Conservation (phyloP, 2,329 filamentous ascomycete species). For the Colletotrichum liaoningense region DNA sequence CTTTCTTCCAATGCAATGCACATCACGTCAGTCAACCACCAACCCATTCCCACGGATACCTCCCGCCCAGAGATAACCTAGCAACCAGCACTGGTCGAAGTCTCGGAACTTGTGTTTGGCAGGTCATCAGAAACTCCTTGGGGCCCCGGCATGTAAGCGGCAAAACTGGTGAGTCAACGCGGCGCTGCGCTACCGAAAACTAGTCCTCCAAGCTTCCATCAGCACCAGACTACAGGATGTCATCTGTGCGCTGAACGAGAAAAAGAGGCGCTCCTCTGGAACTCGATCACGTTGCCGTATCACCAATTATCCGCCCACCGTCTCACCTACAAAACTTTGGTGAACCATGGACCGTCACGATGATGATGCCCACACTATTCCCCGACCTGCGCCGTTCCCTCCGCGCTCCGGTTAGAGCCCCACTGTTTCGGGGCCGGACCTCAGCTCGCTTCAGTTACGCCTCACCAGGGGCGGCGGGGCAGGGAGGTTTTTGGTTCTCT, state of each 20-base stretch:
- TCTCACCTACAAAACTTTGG: background rate
- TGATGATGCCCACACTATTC: constrained; percentile 11
- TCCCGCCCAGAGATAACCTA: constrained; percentile 2
- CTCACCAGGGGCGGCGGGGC: background rate
- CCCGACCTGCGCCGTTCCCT: background rate
- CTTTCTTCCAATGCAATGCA: background rate
- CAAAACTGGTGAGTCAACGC: constrained; percentile 22
- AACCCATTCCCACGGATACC: constrained; percentile 15
- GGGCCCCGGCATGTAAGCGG: constrained; percentile 17
- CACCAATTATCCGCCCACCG: background rate
- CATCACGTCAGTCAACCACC: background rate
- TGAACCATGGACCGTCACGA: background rate
- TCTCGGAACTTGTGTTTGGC: background rate
- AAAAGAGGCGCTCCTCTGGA: background rate
- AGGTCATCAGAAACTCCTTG: constrained; percentile 7
- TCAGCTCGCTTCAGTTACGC: constrained; percentile 7
- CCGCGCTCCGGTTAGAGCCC: background rate
- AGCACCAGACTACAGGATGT: background rate
- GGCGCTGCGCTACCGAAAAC: constrained; percentile 19
- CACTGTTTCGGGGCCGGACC: constrained; percentile 20
- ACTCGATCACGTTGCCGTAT: constrained; percentile 4
- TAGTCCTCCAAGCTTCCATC: constrained; percentile 12
- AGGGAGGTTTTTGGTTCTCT: background rate
- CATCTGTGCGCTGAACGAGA: constrained; percentile 5
- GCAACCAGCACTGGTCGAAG: constrained; percentile 1